Evolutionary conservation across 768 basidiomycete species (phyloP), one percentile per base, ranked within the genome.

Genomic region (Mycena capillaripes): DNA sequence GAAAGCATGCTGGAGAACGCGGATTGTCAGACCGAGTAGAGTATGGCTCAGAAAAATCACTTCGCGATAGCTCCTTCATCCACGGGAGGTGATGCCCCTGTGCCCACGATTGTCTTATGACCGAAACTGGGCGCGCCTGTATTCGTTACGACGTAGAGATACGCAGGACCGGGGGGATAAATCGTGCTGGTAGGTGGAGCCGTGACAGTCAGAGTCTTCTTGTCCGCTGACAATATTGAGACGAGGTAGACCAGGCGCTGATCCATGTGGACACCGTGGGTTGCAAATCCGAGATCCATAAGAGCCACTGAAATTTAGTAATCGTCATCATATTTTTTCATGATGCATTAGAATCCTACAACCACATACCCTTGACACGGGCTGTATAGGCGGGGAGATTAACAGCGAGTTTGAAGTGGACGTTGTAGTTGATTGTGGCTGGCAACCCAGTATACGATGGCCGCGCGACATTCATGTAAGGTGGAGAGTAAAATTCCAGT

Each of bases 241-340:
- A 80, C 75, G 73, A 86, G 81, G 59, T 82, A 81, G 2, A 85
- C 82, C 5, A 84, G 74, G 12, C 82, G 80, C 27, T 81, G 80
- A 61, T 85, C 84, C 29, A 84, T 83, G 65, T 84, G 84, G 72
- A 84, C 81, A 0, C 81, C 84, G 66, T 86, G 86, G 2, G 86
- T 83, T 1, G 83, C 83, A 72, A 86, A 86, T 0, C 85, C 84
- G n/a, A 85, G 78, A 66, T 86, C 85, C 70, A 83, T 82, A 16
- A 86, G 72, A 11, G 81, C 79, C 29, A 85, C 85, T 86, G 58
- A 10, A 34, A 62, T 23, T 21, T 12, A 40, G 32, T 25, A 40
- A 58, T 40, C 60, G 21, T n/a, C 32, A 19, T 57, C 14, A 21
- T 27, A 46, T 36, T 36, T n/a, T n/a, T n/a, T n/a, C n/a, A n/a